Evolutionary conservation across 352 stramenopile genomes (phyloP).

Genomic region (Phytophthora podocarpi): DNA sequence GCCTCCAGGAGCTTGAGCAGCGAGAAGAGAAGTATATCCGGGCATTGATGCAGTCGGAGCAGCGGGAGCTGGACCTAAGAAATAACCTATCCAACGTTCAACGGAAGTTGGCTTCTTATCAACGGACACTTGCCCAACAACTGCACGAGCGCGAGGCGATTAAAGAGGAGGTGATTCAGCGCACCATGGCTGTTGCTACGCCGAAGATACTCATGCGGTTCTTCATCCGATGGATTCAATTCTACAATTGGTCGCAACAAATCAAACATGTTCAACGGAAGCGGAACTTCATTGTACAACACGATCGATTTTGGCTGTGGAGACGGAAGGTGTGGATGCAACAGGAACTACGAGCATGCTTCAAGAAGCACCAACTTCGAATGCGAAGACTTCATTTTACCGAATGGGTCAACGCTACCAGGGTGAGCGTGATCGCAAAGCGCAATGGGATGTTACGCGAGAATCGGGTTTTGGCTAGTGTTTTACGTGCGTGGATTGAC

Average conservation of each 20-base stretch:
- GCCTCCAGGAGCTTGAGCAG: slow-evolving; percentile 62
- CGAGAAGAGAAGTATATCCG: slow-evolving; percentile 79
- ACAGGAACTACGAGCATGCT: slow-evolving; percentile 45
- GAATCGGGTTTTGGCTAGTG: slow-evolving; percentile 19
- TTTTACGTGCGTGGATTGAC: slow-evolving; percentile 50
- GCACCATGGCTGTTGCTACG: slow-evolving; percentile 44
- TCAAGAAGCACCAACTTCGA: slow-evolving; percentile 26
- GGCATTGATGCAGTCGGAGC: slow-evolving; percentile 78
- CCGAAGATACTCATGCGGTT: slow-evolving; percentile 63
- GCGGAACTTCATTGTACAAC: slow-evolving; percentile 53
- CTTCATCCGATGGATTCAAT: slow-evolving; percentile 66
- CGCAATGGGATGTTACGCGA: slow-evolving; percentile 39
- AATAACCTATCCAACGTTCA: slow-evolving; percentile 53
- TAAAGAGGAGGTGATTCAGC: slow-evolving; percentile 55
- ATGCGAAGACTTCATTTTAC: slow-evolving; percentile 39
- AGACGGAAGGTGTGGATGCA: slow-evolving; percentile 54
- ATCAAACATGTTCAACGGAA: slow-evolving; percentile 50
- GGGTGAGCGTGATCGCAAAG: slow-evolving; percentile 55
- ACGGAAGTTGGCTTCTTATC: slow-evolving; percentile 49
- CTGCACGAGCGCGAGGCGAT: slow-evolving; percentile 53
- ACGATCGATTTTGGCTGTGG: slow-evolving; percentile 75
- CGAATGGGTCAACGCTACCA: slow-evolving; percentile 65
- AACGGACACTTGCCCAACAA: slow-evolving; percentile 46
- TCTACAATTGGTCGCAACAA: slow-evolving; percentile 56
- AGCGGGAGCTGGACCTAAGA: slow-evolving; percentile 70